Base-by-base conservation (phyloP, 164 flowering plant species). In the Malania oleifera region DNA sequence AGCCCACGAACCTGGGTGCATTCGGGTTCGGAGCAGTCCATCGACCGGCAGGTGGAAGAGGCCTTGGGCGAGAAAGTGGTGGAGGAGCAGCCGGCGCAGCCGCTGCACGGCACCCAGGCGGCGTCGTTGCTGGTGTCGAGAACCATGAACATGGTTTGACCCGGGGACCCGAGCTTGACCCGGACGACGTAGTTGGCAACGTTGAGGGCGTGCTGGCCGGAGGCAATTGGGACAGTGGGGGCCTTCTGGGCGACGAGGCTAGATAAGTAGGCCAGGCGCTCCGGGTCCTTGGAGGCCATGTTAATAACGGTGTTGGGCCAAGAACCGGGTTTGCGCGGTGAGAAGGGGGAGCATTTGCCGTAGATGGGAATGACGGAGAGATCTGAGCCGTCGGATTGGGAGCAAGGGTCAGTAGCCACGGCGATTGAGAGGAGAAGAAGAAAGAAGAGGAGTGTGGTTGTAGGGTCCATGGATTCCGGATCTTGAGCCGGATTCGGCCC, bases 81-180 rank as follows among this genome's bases (percentile, higher is more conserved):
- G 29, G 83, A 27, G 8, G 85, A 59, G 77, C 98, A 89, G 0
- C 89, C 88, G 18, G 57, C 12, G 77, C 98, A 92, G 3, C 84
- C 91, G 37, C 73, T 28, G 67, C 89, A 88, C 0, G 99, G 97
- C 13, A 77, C 75, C 92, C 91, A 90, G 0, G 91, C 83, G 3
- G 54, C 67, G 63, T 93, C 97, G 24, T 57, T 77, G 75, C 95
- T 83, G 10, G 92, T 93, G 76, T 90, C 99, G 5, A 90, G 45
- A 39, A 86, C 97, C 96, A 90, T 88, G 78, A 73, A 81, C 89
- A 90, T 75, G 70, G 76, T 72, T 56, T 90, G 96, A 10, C 85
- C 84, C 45, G 99, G 99, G 3, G 87, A 80, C 8, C 99, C 99
- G 20, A 93, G 43, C 52, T 78, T 82, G 68, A 63, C 82, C 31